phyloP scores from a whole-genome alignment of 495 filamentous ascomycete genomes.

The Mycothermus thermophilus region DNA sequence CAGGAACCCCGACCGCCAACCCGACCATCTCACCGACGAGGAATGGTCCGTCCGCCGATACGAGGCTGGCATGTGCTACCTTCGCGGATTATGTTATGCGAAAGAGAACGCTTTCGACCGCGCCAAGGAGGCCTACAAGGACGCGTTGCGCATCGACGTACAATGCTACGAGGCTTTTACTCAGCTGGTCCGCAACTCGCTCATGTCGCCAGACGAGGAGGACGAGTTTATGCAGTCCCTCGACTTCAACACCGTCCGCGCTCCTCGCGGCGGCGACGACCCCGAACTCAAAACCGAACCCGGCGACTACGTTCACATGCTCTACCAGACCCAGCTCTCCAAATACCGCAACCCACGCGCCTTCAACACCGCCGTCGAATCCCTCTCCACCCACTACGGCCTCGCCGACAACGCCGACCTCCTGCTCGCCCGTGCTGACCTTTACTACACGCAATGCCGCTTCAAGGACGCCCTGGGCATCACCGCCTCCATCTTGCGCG shows the following conservation, averaged over 20 bases:
- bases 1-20: constrained; percentile 36
- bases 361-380: constrained; percentile 79
- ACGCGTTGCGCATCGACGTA: constrained; percentile 89
- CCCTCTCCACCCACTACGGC: constrained; percentile 83
- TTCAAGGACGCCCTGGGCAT: constrained; percentile 76
- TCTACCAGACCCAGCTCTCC: constrained; percentile 91
- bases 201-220: constrained; percentile 97
- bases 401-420: constrained; percentile 80
- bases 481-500: constrained; percentile 65
- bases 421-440: constrained; percentile 78
- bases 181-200: constrained; percentile 89
- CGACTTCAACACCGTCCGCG: constrained; percentile 70
- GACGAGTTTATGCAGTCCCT: constrained; percentile 83
- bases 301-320: constrained; percentile 85
- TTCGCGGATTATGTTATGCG: constrained; percentile 85
- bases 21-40: constrained; percentile 46
- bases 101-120: constrained; percentile 97
- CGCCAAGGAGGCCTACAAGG: constrained; percentile 96
- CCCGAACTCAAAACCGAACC: constrained; percentile 58
- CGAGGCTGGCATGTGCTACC: constrained; percentile 94
- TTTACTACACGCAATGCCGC: constrained; percentile 87
- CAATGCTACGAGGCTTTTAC: constrained; percentile 98
- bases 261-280: constrained; percentile 26
- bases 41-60: constrained; percentile 65
- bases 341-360: constrained; percentile 83